A percentile compares a stretch with the other conserved stretches of the same genome.
Evolutionary conservation across 106 monocot genomes (phyloP).

Genomic region (Allium sativum): DNA sequence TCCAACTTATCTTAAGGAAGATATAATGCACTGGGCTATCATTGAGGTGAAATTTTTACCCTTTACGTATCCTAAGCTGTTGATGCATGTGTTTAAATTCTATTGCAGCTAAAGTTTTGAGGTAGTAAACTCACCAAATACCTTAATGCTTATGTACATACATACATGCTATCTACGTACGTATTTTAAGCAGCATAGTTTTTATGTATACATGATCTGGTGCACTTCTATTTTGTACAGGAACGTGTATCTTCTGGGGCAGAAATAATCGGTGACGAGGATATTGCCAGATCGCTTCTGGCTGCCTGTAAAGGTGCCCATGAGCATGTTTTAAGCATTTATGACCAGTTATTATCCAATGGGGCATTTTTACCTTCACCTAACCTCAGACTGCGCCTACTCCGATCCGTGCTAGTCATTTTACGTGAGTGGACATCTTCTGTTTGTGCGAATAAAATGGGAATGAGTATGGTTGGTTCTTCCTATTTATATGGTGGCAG

Average conservation of each 20-base stretch:
- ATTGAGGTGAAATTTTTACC: too few relatives aligned
- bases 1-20: too few relatives aligned
- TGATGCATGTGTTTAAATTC: too few relatives aligned
- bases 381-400: slow-evolving; percentile 57
- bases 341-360: slow-evolving; percentile 74
- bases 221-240: slow-evolving; percentile 22
- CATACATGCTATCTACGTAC: too few relatives aligned
- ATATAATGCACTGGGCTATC: too few relatives aligned
- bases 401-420: slow-evolving; percentile 62
- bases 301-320: slow-evolving; percentile 63
- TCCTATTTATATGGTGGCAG: slow-evolving; percentile 37
- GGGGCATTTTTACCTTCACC: slow-evolving; percentile 63
- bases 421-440: slow-evolving; percentile 87
- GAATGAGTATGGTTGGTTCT: slow-evolving; percentile 31
- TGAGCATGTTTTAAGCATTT: slow-evolving; percentile 62
- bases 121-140: too few relatives aligned
- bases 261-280: slow-evolving; percentile 85
- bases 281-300: slow-evolving; percentile 88
- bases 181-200: too few relatives aligned
- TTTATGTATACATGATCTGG: background rate
- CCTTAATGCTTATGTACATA: too few relatives aligned
- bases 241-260: slow-evolving; percentile 53
- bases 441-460: slow-evolving; percentile 30
- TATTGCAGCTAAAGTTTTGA: too few relatives aligned
- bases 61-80: too few relatives aligned